Evolutionary conservation across 768 basidiomycete genomes (phyloP), one percentile per base, ranked within the genome.

Genomic region (Rhizopogon rudus): DNA sequence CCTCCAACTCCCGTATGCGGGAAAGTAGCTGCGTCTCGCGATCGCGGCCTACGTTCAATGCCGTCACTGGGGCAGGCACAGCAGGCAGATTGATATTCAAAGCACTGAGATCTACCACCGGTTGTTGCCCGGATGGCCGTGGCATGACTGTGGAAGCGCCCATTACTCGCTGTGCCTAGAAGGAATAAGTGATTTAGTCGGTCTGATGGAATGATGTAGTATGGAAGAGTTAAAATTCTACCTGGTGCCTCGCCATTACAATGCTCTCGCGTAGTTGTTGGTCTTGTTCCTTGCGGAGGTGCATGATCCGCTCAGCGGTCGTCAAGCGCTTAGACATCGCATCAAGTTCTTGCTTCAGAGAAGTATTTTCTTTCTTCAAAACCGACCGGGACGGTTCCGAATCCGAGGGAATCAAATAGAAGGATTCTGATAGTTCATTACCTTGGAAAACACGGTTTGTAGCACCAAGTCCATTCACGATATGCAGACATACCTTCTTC

Each of bases 261-360:
- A 93, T 90, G 59, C 88, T 89, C 60, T 92, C 91, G 22, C 88
- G 83, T 55, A 93, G 69, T 46, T 90, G 81, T 52, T 82, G 76
- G 64, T 91, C 91, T 64, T 92, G 91, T 56, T 89, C 90, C 65
- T 84, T 83, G 55, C 88, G 81, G 56, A 84, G 61, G 59, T 87
- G 85, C 41, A 92, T 67, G 45, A 82, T 70, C 20, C 78, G 79
- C 57, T 92, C 87, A 22, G 86, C 77, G 6, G 76, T 72, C 29
- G 81, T 78, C 40, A 93, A 69, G 39, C 80, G 79, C 58, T 76
- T 79, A 65, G 82, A 80, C 69, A 82, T 71, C 7, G 71, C 68
- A 12, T 82, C 81, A 4, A 87, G 63, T 58, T 91, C 85, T 5
- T 73, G 69, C 64, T 81, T 88, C 9, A 93, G 76, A 7, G 73